Conservation (phyloP, 768 basidiomycete genomes). For the Gloeostereum incarnatum region DNA sequence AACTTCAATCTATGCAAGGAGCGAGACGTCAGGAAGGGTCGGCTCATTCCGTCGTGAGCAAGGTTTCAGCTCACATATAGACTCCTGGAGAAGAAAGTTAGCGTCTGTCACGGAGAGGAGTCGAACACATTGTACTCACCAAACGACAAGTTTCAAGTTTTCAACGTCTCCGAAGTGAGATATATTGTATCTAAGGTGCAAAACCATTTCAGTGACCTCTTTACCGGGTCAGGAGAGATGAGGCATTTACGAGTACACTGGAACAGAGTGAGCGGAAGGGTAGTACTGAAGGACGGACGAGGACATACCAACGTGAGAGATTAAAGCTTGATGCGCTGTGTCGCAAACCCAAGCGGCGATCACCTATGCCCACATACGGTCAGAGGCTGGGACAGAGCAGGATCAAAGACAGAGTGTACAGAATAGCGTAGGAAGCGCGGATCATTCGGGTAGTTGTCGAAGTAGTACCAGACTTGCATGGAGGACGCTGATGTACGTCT, state of each 20-base stretch:
- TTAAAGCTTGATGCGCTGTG: not conserved
- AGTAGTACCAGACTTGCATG: not conserved
- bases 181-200: no score
- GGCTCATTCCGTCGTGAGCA: no score
- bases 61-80: no score
- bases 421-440: not conserved
- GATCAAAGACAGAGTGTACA: not conserved
- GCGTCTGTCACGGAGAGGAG: not conserved
- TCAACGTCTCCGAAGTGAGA: not conserved
- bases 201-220: no score
- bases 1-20: not conserved
- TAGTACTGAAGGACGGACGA: no score
- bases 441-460: not conserved
- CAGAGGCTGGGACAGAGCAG: not conserved
- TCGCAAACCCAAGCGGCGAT: not conserved
- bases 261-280: no score
- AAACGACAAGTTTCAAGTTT: not conserved
- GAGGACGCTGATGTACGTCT: no score
- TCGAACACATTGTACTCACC: not conserved
- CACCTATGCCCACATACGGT: not conserved
- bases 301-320: not conserved
- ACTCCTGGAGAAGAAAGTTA: not conserved
- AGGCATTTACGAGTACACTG: no score
- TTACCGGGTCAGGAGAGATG: no score
- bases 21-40: no score